Evolutionary conservation across 176 grass and related monocot species (phyloP).

Genomic region (Carex myosuroides): DNA sequence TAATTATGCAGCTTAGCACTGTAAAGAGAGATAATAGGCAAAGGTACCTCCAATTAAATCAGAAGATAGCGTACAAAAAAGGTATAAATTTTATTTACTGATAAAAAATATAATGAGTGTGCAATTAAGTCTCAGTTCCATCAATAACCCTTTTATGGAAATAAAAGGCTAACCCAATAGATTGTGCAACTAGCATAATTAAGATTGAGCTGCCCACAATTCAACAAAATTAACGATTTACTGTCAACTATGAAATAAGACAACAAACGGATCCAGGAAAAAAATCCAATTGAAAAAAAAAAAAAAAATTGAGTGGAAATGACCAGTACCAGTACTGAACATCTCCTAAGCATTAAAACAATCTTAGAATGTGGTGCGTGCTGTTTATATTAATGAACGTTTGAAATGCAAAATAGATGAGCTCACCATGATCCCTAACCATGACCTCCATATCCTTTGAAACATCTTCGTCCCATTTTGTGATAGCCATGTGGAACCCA

Average conservation of each 20-base stretch:
- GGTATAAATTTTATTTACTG: not conserved
- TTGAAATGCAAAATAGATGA: not conserved
- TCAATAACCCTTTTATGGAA: not conserved
- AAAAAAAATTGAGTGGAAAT: not conserved
- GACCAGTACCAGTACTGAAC: not conserved
- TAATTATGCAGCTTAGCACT: not conserved
- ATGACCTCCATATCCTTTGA: conserved; percentile 90
- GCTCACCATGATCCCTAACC: conserved; percentile 89
- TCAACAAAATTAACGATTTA: not conserved
- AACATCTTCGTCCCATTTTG: conserved; percentile 92
- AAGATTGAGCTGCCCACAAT: not conserved
- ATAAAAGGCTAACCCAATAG: not conserved
- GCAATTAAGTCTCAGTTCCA: not conserved
- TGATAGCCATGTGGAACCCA: conserved; percentile 98
- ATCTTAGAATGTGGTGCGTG: not conserved
- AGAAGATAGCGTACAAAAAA: not conserved
- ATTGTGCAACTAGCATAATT: not conserved
- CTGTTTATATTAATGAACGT: not conserved
- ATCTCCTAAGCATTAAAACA: not conserved
- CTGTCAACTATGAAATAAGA: not conserved
- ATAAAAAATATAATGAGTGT: not conserved
- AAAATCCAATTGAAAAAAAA: not conserved
- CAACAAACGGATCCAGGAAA: not conserved
- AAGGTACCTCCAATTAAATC: not conserved
- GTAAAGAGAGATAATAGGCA: not conserved